Evolutionary conservation across 805 yeast genomes (phyloP), one percentile per base, ranked within the genome.

Genomic region (Komagataella pastoris): DNA sequence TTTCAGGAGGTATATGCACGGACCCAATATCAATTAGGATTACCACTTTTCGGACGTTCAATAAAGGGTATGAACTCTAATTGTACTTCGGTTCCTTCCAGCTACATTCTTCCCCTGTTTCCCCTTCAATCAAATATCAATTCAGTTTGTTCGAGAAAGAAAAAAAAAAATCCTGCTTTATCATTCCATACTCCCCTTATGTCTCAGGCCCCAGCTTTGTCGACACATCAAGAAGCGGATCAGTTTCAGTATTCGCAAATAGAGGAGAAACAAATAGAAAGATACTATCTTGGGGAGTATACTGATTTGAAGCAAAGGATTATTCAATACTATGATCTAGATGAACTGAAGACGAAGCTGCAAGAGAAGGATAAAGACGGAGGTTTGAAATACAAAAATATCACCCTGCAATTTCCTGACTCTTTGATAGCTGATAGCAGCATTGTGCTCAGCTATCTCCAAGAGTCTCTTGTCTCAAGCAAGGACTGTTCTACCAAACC

Each of bases 361-460:
- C 52, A 54, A 17, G 57, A 60, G 3, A 65, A 70, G 24, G 40
- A 10, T 14, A 30, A 5, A 2, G 62, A 60, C 24, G 59, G 60
- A 0, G 52, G 50, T 44, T 59, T 55, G 43, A 63, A 59, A 40
- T 82, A 67, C 63, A 66, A 64, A 47, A 71, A 74, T 23, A 75
- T 90, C 2, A 89, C 98, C 0, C 69, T 93, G 36, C 99, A 93
- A 66, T 91, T 93, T 57, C 98, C 98, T 0, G 99, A 95, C 63
- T 54, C 68, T 4, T 67, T 90, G 44, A 77, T 93, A 1, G 73
- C 81, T 46, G 97, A 91, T 63, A 82, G 97, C 1, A 80, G 91
- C 1, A 72, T 81, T 17, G 78, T 91, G 1, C 79, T 79, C 0
- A 79, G 80, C 53, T 65, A 70, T 46, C 56, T 85, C 21, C 85